Evolutionary conservation across 1,284 basidiomycete species (phyloP).

Genomic region (Trichosporon coremiiforme): DNA sequence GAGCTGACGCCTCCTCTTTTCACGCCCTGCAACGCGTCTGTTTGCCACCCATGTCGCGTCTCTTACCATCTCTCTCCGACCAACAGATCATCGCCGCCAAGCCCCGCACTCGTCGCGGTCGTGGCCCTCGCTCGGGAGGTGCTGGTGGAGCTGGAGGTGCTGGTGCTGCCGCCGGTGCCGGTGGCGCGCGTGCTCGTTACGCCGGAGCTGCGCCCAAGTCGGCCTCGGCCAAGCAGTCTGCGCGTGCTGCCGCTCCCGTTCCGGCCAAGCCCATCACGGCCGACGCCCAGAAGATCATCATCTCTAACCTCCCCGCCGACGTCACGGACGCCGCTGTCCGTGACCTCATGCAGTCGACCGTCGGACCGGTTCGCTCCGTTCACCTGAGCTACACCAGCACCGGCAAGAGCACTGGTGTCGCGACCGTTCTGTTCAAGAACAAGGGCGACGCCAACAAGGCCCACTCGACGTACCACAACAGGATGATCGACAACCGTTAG

Average conservation of each 20-base stretch:
- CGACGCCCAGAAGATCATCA: conserved; percentile 85
- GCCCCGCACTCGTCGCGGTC: conserved; percentile 52
- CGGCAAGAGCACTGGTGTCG: conserved; percentile 87
- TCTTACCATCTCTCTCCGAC: neutral
- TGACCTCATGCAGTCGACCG: conserved; percentile 89
- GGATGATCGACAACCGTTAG: conserved; percentile 99
- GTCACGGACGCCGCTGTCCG: conserved; percentile 92
- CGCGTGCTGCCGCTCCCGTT: conserved; percentile 41
- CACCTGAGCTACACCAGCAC: conserved; percentile 80
- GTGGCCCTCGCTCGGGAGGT: conserved; percentile 60
- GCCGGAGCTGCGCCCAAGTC: conserved; percentile 38
- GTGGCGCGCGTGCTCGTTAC: conserved; percentile 61
- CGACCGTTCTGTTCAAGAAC: conserved; percentile 81
- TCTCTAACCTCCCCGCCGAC: conserved; percentile 91
- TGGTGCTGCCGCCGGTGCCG: conserved; percentile 34
- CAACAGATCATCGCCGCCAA: conserved; percentile 73
- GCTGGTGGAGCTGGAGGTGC: conserved; percentile 52
- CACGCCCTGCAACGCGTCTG: neutral
- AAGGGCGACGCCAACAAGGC: conserved; percentile 90
- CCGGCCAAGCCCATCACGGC: conserved; percentile 56
- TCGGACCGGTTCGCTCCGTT: conserved; percentile 82
- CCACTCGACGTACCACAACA: conserved; percentile 92
- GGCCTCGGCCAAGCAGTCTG: conserved; percentile 18
- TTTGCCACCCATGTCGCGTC: conserved; percentile 21
- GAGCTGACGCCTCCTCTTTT: conserved; percentile 17